Base-by-base conservation (phyloP, 768 basidiomycete genomes). In the Boletus coccyginus region DNA sequence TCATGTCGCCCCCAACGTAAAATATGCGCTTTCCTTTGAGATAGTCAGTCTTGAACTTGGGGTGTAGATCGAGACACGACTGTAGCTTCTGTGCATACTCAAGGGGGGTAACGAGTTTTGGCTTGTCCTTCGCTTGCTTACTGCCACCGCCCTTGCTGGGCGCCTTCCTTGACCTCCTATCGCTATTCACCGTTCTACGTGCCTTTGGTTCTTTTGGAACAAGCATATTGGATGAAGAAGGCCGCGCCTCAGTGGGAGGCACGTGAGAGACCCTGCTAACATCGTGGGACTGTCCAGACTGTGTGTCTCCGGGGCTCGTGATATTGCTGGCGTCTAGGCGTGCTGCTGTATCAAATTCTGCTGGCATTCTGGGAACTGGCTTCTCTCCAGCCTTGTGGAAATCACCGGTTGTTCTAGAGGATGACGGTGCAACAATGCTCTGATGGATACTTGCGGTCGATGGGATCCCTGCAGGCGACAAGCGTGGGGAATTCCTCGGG, bases 1-100 rank as follows among this genome's bases (percentile, higher is more conserved):
- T 73, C 75, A 79, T 76, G 67, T 90, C 87, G 7, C 78, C 82
- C 31, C 84, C 84, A 36, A 74, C 70, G 62, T 84, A 87, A 63
- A 81, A 83, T 33, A 89, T 81, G 46, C 70, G 73, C 63, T 78
- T 81, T 24, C 83, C 84, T 45, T 73, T 70, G 21, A 88, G 73
- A 62, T 79, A 81, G 32, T 53, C 57, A 21, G 58, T 58, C 55
- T 62, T 70, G 57, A 53, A 60, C 53, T 45, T 59, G 17, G 53
- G 58, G 14, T 61, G 56, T 43, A 61, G 46, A 42, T 64, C 60
- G 53, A 60, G 57, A 42, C 73, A 67, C 6, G 73, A 72, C 29
- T 75, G 73, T 16, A 85, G 67, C 58, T 71, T 78, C 62, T 73
- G 74, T 5, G 83, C 85, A 61, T 81, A 87, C 58, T 85, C 80